A percentile compares a stretch with the other conserved stretches of the same genome.
Evolutionary conservation across 805 yeast species (phyloP).

Genomic region (Kodamaea nitidulidarum): DNA sequence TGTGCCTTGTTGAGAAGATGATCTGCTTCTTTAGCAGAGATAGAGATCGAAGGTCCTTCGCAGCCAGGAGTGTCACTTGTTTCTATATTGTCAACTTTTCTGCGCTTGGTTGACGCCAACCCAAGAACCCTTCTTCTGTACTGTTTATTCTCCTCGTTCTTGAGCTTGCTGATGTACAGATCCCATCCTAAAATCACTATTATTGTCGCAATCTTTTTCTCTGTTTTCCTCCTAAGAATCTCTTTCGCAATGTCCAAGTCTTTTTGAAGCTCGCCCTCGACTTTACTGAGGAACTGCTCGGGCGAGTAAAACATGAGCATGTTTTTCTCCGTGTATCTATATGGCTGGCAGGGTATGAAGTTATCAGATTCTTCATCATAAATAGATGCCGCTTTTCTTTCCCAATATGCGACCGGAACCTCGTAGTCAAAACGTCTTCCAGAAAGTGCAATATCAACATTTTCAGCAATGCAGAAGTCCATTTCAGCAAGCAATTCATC

Average conservation of each 20-base stretch:
- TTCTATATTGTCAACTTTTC: background rate
- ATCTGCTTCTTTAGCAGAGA: slow-evolving; percentile 23
- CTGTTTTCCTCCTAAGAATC: background rate
- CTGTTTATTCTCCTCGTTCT: slow-evolving; percentile 41
- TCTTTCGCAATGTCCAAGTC: slow-evolving; percentile 3
- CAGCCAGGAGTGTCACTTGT: too few species aligned
- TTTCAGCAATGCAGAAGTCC: slow-evolving; percentile 28
- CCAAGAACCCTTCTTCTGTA: slow-evolving; percentile 27
- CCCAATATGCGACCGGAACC: slow-evolving; percentile 49
- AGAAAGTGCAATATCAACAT: slow-evolving; percentile 17
- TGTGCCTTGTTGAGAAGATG: slow-evolving; percentile 42
- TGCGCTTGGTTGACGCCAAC: background rate
- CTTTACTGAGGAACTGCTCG: slow-evolving; percentile 32
- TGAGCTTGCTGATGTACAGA: slow-evolving; percentile 42
- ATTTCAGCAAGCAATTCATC: slow-evolving; percentile 51
- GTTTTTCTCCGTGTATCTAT: slow-evolving; percentile 40
- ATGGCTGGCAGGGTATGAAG: slow-evolving; percentile 50
- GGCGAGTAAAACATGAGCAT: slow-evolving; percentile 46
- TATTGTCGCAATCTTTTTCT: slow-evolving; percentile 6
- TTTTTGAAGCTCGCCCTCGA: background rate
- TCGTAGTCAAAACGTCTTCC: slow-evolving; percentile 11
- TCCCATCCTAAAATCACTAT: slow-evolving; percentile 35
- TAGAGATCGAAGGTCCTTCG: too few species aligned
- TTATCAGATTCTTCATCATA: slow-evolving; percentile 48
- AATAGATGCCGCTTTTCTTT: slow-evolving; percentile 43